Base-by-base conservation (phyloP, 768 basidiomycete genomes). In the Termitomyces sp. region DNA sequence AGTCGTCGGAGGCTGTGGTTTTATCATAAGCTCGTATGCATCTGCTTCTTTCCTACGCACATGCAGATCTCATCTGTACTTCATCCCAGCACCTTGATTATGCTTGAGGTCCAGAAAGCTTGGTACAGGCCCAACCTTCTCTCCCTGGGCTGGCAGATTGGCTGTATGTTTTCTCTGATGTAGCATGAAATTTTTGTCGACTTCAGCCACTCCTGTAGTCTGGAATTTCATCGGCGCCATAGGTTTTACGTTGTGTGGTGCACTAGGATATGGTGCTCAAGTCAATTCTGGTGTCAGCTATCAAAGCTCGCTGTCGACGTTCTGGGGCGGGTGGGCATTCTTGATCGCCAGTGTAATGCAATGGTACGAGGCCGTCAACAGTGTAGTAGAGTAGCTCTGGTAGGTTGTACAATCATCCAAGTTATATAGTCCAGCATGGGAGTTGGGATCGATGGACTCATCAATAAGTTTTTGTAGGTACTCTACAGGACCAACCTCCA, bases 241-340 rank as follows among this genome's bases (percentile, higher is more conserved):
- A 6, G 84, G 84, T 5, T 86, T 85, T 71, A 76, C 75, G 21
- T 66, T 82, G 1, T 85, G 80, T 57, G 84, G 82, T 6, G 82
- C 79, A 6, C 70, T 84, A 12, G 84, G 84, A 0, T 84, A 78
- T 52, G 76, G 73, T 0, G 53, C 67, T 19, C 53, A 62, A 54
- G 51, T 23, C 9, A 66, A 63, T 51, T 63, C 61, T 14, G 69
- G 73, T 23, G 75, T 70, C 15, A 71, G 73, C 42, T 85, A 83
- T 60, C 75, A 85, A 64, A 82, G 80, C 63, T 72, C 75, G 6
- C 64, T 81, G 46, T 72, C 73, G 5, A 85, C 83, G 0, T 85
- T 81, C 62, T 84, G 82, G 81, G 78, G 77, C 21, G 73, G 77
- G 5, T 85, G 82, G 81, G 83, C 78, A 3, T 86, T 86, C 70